Conservation (phyloP, 148 eudicot genomes). For the Talinum fruticosum region DNA sequence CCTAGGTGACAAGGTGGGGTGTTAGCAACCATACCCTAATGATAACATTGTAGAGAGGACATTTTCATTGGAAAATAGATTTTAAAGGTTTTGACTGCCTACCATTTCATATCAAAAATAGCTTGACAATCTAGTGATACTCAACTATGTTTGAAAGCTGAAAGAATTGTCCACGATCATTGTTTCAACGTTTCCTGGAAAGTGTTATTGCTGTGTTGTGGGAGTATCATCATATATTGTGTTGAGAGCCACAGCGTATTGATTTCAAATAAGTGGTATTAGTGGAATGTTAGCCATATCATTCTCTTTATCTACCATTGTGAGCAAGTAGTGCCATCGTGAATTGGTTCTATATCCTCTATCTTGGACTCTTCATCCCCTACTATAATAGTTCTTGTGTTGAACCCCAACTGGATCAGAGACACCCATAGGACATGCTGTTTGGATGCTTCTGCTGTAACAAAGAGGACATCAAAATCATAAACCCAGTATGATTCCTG, state of each 20-base stretch:
- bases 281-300: not conserved
- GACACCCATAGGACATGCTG: not conserved
- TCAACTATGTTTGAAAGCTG: not conserved
- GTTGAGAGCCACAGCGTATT: not conserved
- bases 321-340: not conserved
- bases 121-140: not conserved
- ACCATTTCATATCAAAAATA: not conserved
- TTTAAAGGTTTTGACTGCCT: not conserved
- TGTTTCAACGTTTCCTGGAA: not conserved
- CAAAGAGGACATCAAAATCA: not conserved
- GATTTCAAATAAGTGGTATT: not conserved
- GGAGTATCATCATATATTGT: not conserved
- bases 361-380: not conserved
- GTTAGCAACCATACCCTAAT: not conserved
- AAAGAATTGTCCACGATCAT: not conserved
- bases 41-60: not conserved
- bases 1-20: too few relatives aligned
- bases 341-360: not conserved
- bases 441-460: not conserved
- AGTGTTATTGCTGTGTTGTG: not conserved
- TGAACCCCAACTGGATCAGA: not conserved
- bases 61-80: not conserved
- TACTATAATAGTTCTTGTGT: not conserved
- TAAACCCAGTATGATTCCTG: not conserved
- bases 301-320: not conserved